phyloP scores from a whole-genome alignment of 2,329 filamentous ascomycete species.

The Hyphodiscus sp. region DNA sequence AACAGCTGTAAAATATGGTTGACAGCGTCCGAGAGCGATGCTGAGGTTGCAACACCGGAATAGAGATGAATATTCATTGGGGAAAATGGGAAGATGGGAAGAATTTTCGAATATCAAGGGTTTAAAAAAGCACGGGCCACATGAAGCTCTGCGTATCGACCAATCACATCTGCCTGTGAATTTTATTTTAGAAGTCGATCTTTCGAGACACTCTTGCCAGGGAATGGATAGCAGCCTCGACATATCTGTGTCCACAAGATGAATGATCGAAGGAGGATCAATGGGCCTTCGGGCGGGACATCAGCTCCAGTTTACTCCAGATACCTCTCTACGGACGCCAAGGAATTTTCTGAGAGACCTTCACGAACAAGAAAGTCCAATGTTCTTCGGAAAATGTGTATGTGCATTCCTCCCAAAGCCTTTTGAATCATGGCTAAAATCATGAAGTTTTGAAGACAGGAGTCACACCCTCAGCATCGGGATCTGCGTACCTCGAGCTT shows the following conservation, averaged over 20 bases:
- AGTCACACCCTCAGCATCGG: conserved; percentile 86
- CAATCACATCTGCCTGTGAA: not conserved
- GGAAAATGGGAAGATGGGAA: not conserved
- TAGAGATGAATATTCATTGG: not conserved
- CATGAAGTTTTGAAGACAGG: conserved; percentile 77
- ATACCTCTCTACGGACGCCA: conserved; percentile 40
- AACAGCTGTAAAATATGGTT: too few relatives aligned
- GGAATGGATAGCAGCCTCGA: not conserved
- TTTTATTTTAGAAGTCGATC: not conserved
- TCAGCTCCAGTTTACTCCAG: conserved; percentile 63
- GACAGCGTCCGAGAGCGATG: not conserved
- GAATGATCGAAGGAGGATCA: conserved; percentile 83
- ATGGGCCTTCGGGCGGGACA: conserved; percentile 76
- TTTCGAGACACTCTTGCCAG: not conserved
- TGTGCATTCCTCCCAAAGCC: conserved; percentile 30
- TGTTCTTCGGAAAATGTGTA: conserved; percentile 81
- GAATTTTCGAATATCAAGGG: not conserved
- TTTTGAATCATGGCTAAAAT: not conserved
- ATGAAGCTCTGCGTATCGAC: not conserved
- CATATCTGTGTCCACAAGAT: conserved; percentile 37
- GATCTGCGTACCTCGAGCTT: conserved; percentile 79
- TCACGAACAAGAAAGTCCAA: conserved; percentile 56
- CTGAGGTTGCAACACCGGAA: not conserved
- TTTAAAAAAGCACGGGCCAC: not conserved
- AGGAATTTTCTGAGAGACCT: conserved; percentile 40